phyloP scores from a whole-genome alignment of 176 grass and related monocot species.

The Avena insularis region DNA sequence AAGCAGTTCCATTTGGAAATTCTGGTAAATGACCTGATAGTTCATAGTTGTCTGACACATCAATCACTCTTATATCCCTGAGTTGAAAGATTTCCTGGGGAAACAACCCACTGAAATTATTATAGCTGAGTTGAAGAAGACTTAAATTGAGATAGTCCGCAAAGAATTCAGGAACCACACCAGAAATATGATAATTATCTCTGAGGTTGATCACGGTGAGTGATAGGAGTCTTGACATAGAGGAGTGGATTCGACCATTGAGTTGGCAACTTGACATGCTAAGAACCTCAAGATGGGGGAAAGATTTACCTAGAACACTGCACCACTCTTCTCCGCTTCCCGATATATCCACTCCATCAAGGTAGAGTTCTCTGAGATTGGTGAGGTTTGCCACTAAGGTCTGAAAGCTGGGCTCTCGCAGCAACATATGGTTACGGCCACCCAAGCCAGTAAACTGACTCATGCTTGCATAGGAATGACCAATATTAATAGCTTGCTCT shows the following conservation, averaged over 20 bases:
- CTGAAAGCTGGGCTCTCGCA: slow-evolving; percentile 26
- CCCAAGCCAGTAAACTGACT: background rate
- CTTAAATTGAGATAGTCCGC: slow-evolving; percentile 14
- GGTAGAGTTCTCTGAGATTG: slow-evolving; percentile 22
- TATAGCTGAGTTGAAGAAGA: slow-evolving; percentile 17
- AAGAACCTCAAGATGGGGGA: slow-evolving; percentile 36
- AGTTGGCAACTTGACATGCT: slow-evolving; percentile 24
- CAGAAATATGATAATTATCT: background rate
- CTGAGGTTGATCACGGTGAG: slow-evolving; percentile 22
- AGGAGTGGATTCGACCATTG: slow-evolving; percentile 21
- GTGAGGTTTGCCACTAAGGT: slow-evolving; percentile 37
- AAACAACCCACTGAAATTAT: slow-evolving; percentile 29
- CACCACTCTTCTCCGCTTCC: background rate
- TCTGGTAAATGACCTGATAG: slow-evolving; percentile 13
- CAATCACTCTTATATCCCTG: slow-evolving; percentile 32
- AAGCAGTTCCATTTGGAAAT: background rate
- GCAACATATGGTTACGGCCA: background rate
- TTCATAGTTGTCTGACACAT: slow-evolving; percentile 11
- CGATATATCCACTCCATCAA: background rate
- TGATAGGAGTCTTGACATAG: slow-evolving; percentile 15
- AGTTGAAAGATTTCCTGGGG: slow-evolving; percentile 36
- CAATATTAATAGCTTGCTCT: no score
- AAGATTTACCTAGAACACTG: background rate
- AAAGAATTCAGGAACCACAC: slow-evolving; percentile 12
- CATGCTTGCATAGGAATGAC: no score